A percentile compares a stretch with the other conserved stretches of the same genome.
These are phyloP conservation scores for Monilinia vaccinii-corymbosi DNA, from an alignment of 2,329 filamentous ascomycete genomes.

Conservation along the genomic window DNA sequence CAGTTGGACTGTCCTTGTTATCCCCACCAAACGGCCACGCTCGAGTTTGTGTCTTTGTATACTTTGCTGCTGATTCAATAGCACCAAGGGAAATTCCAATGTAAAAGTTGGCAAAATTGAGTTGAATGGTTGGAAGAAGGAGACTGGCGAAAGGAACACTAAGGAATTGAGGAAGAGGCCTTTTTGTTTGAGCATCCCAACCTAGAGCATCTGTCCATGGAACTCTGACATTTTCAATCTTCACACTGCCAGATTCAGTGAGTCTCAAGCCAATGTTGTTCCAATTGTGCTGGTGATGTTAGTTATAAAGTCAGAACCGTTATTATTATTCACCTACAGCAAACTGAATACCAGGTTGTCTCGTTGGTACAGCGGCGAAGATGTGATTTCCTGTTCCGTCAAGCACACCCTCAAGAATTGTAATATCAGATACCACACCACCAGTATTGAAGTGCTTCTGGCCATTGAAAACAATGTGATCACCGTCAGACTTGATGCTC, in stretches of 20 bases:
- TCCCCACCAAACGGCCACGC: conserved; percentile 58
- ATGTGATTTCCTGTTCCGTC: conserved; percentile 50
- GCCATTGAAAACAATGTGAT: conserved; percentile 49
- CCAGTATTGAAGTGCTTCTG: conserved; percentile 61
- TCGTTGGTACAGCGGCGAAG: conserved; percentile 50
- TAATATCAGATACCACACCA: conserved; percentile 56
- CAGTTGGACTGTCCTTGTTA: conserved; percentile 45
- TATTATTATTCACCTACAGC: conserved; percentile 19
- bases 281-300: conserved; percentile 43
- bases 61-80: conserved; percentile 44
- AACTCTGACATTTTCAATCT: conserved; percentile 46
- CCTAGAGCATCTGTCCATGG: conserved; percentile 55
- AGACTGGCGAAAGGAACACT: conserved; percentile 45
- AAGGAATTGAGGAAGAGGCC: conserved; percentile 41
- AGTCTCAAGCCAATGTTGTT: conserved; percentile 54
- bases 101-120: conserved; percentile 60
- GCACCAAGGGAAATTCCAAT: conserved; percentile 53
- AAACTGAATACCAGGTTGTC: conserved; percentile 48
- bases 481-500: conserved; percentile 44
- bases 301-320: neutral
- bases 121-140: conserved; percentile 54
- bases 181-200: conserved; percentile 44
- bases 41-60: conserved; percentile 47
- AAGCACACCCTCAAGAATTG: conserved; percentile 54
- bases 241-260: conserved; percentile 54